Evolutionary conservation across 192 early-diverging fungal genomes (phyloP).

Genomic region (Coemansia sp.): DNA sequence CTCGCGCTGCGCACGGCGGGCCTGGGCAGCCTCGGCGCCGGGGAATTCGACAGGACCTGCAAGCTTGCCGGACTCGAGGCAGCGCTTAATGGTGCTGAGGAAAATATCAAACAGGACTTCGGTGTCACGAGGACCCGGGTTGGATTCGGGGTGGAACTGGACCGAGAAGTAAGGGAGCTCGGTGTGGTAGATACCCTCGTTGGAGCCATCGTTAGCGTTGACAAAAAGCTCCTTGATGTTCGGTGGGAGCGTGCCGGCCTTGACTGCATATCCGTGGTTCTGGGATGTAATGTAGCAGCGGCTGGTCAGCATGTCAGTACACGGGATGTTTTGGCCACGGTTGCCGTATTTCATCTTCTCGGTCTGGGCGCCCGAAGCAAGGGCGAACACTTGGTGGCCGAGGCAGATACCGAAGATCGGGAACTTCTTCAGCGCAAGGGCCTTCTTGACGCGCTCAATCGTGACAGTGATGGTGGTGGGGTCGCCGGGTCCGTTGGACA

Average conservation of each 20-base stretch:
- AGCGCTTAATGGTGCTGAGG: constrained; percentile 73
- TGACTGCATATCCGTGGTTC: constrained; percentile 98
- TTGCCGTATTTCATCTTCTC: constrained; percentile 99
- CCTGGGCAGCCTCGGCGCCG: constrained; percentile 51
- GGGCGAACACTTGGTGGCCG: constrained; percentile 95
- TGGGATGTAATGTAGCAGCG: constrained; percentile 99
- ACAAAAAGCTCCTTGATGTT: constrained; percentile 83
- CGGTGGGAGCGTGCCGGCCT: constrained; percentile 69
- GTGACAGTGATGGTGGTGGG: constrained; percentile 80
- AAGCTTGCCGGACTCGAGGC: constrained; percentile 65
- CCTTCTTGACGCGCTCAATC: constrained; percentile 70
- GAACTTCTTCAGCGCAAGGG: constrained; percentile 69
- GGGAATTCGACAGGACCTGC: constrained; percentile 72
- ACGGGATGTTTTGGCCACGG: constrained; percentile 99
- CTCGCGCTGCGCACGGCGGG: constrained; percentile 31
- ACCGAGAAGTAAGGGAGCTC: constrained; percentile 93
- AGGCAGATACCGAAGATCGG: constrained; percentile 99
- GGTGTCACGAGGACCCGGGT: constrained; percentile 94
- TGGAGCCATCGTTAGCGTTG: constrained; percentile 98
- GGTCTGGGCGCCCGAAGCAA: constrained; percentile 90
- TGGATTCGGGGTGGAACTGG: constrained; percentile 98
- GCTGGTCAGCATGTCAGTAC: constrained; percentile 91
- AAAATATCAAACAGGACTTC: constrained; percentile 98
- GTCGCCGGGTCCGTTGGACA: constrained; percentile 97
- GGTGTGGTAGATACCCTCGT: constrained; percentile 96